Percentiles rank a stretch among this genome's conserved stretches.
Evolutionary conservation across 2,329 filamentous ascomycete species (phyloP).

Genomic region (Pseudopithomyces chartarum): DNA sequence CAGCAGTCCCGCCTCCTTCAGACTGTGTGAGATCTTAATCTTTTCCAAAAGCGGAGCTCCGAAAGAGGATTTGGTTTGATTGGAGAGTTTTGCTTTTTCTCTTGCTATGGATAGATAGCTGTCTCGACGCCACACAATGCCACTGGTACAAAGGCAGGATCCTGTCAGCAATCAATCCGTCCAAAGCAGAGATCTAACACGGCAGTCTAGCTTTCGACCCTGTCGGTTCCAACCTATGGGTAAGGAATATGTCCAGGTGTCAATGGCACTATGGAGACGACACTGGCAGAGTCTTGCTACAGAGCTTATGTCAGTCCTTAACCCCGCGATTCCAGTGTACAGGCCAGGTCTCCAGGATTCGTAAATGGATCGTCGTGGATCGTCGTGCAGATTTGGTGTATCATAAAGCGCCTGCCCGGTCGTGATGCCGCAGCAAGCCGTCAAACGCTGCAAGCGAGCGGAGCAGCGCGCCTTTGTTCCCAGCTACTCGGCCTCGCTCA

Average conservation of each 20-base stretch:
- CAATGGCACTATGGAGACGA: too few species aligned
- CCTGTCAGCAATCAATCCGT: not conserved
- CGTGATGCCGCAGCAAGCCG: conserved; percentile 4
- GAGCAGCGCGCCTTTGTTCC: conserved; percentile 3
- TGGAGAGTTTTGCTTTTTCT: not conserved
- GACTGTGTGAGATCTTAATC: conserved; percentile 5
- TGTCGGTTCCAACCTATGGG: not conserved
- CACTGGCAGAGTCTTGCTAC: not conserved
- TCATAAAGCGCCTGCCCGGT: not conserved
- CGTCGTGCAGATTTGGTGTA: not conserved
- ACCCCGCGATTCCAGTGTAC: not conserved
- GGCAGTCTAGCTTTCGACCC: not conserved
- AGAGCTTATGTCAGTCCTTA: not conserved
- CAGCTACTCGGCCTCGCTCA: not conserved
- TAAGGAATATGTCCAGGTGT: too few species aligned
- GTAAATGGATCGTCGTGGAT: not conserved
- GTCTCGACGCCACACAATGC: conserved; percentile 10
- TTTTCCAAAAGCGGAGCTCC: not conserved
- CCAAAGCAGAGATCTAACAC: not conserved
- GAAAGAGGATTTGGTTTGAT: not conserved
- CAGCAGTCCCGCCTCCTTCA: not conserved
- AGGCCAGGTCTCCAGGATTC: not conserved
- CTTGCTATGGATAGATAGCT: not conserved
- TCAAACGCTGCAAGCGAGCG: conserved; percentile 4
- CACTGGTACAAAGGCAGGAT: not conserved